phyloP scores from a whole-genome alignment of 768 basidiomycete species.

The Terana coerulea region DNA sequence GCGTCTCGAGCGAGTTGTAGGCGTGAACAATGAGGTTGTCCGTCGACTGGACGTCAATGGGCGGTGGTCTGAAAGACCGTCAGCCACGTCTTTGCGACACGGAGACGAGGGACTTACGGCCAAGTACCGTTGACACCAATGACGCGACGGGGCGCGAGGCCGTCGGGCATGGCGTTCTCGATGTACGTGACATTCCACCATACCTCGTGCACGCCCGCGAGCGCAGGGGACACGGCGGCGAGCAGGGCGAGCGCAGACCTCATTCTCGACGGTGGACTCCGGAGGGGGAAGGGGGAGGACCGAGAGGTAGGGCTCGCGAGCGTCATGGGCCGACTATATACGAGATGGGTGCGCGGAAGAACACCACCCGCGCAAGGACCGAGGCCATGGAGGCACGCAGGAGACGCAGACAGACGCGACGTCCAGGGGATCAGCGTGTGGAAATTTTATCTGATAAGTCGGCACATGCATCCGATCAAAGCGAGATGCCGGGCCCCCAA shows the following conservation, averaged over 20 bases:
- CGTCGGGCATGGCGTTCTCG: conserved; percentile 77
- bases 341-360: not conserved
- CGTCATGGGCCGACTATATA: conserved; percentile 12
- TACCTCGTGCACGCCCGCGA: conserved; percentile 65
- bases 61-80: conserved; percentile 62
- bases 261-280: conserved; percentile 10
- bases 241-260: conserved; percentile 26
- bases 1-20: conserved; percentile 60
- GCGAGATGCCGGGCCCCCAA: not conserved
- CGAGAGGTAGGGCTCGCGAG: conserved; percentile 5
- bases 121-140: conserved; percentile 91
- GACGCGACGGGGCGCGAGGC: conserved; percentile 67
- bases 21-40: conserved; percentile 80
- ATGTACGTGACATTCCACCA: conserved; percentile 95
- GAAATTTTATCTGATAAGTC: conserved; percentile 22
- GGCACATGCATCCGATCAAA: not conserved
- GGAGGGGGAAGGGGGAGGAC: conserved; percentile 3
- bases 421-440: conserved; percentile 8
- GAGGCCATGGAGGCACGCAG: conserved; percentile 6
- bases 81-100: not conserved
- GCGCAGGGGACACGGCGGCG: conserved; percentile 33
- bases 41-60: conserved; percentile 63
- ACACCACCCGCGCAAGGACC: not conserved
- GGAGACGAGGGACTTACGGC: conserved; percentile 60
- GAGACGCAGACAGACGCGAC: conserved; percentile 8